Evolutionary conservation across 306 rosid genomes (phyloP).

Genomic region (Adenanthera pavonina): DNA sequence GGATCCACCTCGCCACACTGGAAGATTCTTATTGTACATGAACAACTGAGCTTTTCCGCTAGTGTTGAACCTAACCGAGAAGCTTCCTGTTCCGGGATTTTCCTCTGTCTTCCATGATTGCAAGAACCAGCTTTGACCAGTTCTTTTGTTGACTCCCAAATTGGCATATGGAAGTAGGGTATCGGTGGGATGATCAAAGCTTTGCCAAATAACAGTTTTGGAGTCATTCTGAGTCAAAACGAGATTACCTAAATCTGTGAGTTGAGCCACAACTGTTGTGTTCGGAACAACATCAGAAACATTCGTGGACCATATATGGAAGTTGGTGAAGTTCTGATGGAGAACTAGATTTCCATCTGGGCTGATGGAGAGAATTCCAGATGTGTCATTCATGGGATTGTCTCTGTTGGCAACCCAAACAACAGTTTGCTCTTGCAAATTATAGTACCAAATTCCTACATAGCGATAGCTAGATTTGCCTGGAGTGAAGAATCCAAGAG

Average conservation of each 20-base stretch:
- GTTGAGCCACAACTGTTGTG: no score
- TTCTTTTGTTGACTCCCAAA: no score
- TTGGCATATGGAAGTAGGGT: no score
- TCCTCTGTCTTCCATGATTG: conserved; percentile 27
- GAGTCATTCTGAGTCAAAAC: no score
- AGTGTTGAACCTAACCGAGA: not conserved
- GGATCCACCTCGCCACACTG: conserved; percentile 12
- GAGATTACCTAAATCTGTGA: no score
- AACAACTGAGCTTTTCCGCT: not conserved
- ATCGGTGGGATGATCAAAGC: no score
- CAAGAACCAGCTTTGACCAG: no score
- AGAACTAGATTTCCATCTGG: conserved; percentile 39
- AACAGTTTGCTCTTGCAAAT: no score
- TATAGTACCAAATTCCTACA: no score
- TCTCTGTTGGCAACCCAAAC: not conserved
- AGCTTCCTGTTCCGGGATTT: conserved; percentile 18
- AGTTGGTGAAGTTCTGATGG: conserved; percentile 8
- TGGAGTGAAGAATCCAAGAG: no score
- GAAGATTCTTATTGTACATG: not conserved
- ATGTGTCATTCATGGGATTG: not conserved
- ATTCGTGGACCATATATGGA: conserved; percentile 40
- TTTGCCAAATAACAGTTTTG: no score
- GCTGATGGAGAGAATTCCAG: conserved; percentile 36
- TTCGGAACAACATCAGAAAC: conserved; percentile 15
- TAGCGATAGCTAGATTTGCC: no score